These are phyloP conservation scores for Cryptosporidium tyzzeri DNA, from an alignment of 169 alveolate genomes.

Conservation along the genomic window DNA sequence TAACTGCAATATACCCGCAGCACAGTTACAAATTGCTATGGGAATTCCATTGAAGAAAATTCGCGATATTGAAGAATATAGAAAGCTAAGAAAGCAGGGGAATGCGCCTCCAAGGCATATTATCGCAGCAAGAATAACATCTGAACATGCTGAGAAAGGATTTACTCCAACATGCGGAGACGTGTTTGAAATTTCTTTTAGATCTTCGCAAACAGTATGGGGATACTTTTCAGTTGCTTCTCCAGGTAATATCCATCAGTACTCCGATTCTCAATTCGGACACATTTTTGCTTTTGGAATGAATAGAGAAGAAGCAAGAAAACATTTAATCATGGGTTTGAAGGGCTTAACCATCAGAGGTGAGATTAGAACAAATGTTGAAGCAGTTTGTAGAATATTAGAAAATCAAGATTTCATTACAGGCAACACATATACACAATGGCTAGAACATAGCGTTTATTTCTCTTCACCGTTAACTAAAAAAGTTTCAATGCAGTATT, in stretches of 20 bases:
- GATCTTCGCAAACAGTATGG: conserved; percentile 84
- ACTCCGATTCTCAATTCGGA: conserved; percentile 91
- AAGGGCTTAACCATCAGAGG: conserved; percentile 83
- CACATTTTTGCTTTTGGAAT: conserved; percentile 89
- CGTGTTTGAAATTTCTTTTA: conserved; percentile 79
- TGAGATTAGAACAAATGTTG: conserved; percentile 84
- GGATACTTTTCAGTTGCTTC: conserved; percentile 86
- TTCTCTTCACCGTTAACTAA: conserved; percentile 61
- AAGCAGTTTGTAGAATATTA: conserved; percentile 81
- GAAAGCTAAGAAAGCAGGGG: conserved; percentile 77
- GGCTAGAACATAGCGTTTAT: conserved; percentile 78
- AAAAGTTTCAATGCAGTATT: conserved; percentile 52
- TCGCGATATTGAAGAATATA: conserved; percentile 79
- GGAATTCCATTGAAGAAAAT: conserved; percentile 87
- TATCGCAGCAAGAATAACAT: conserved; percentile 88
- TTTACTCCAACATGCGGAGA: conserved; percentile 89
- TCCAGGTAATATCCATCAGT: conserved; percentile 87
- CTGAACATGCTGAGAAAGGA: conserved; percentile 89
- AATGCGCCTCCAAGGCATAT: conserved; percentile 78
- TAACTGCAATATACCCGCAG: conserved; percentile 86
- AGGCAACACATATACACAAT: conserved; percentile 77
- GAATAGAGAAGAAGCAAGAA: conserved; percentile 83
- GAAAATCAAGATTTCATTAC: conserved; percentile 82
- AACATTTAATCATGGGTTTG: conserved; percentile 81
- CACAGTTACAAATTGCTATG: conserved; percentile 88